A percentile compares a stretch with the other conserved stretches of the same genome.
Evolutionary conservation across 345 rosid species (phyloP).

Genomic region (Rhodomyrtus tomentosa): DNA sequence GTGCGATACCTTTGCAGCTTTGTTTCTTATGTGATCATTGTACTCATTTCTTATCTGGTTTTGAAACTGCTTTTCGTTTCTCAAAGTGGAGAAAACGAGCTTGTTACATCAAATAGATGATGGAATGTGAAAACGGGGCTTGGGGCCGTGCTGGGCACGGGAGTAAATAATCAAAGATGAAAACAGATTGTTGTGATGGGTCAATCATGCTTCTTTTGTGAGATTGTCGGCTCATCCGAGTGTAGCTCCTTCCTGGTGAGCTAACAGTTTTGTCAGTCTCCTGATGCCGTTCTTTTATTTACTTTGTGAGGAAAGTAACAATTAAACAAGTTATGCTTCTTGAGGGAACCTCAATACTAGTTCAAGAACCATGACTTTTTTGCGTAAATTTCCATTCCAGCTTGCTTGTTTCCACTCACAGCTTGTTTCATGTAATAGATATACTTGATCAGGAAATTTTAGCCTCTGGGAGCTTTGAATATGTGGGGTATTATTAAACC

Average conservation of each 20-base stretch:
- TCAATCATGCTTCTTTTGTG: background rate
- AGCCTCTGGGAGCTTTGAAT: background rate
- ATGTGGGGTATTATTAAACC: background rate
- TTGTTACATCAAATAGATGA: background rate
- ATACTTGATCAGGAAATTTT: background rate
- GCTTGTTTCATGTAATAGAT: background rate
- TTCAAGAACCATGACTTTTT: background rate
- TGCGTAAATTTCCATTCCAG: background rate
- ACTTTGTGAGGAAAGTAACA: background rate
- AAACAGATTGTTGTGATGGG: background rate
- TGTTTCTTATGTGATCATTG: background rate
- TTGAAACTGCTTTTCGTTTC: background rate
- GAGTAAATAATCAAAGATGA: background rate
- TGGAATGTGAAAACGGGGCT: background rate
- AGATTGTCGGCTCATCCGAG: background rate
- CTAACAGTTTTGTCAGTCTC: background rate
- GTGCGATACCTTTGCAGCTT: background rate
- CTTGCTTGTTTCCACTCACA: background rate
- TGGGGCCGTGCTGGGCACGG: background rate
- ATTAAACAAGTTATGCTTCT: background rate
- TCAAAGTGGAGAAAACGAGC: background rate
- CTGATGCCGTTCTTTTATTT: background rate
- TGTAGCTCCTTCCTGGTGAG: background rate
- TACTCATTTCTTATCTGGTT: background rate
- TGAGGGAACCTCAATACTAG: background rate